Base-by-base conservation (phyloP, 257 asterid genomes). In the Plantago ovata region DNA sequence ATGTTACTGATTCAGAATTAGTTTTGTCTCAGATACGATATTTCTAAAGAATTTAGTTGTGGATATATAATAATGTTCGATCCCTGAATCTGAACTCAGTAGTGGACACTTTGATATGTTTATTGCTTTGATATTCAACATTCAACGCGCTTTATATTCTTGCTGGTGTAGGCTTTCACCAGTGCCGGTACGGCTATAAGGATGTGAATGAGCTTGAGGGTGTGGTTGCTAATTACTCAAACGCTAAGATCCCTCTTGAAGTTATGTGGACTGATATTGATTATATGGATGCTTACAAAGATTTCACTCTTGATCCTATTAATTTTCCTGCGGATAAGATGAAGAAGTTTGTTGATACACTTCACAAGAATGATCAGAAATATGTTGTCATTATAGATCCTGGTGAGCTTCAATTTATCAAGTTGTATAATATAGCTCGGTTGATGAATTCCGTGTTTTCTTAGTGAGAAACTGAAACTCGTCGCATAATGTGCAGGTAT, bases 261-360 rank as follows among this genome's bases (percentile, higher is more conserved):
- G 95, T 84, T 51, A 84, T 92, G 78, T 92, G 98, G 98, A 92
- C 89, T 2, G 96, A 92, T 65, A 86, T 88, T 19, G 98, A 92
- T 75, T 71, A 92, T 82, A 88, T 92, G 98, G 98, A 92, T 42
- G 85, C 67, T 3, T 85, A 69, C 72, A 92, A 92, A 73, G 98
- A 92, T 68, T 92, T 92, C 74, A 92, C 97, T 11, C 79, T 92
- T 15, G 95, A 92, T 62, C 95, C 96, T 19, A 28, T 88, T 56
- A 84, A 85, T 47, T 92, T 80, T 38, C 96, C 96, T 0, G 66
- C 49, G 41, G 71, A 72, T 39, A 45, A 73, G 67, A 75, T 92
- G 94, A 67, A 70, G 69, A 73, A 54, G 1, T 79, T 92, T 55
- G 75, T 85, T 3, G 75, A 84, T 24, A 12, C 46, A 40, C 89